These are phyloP conservation scores for Angomonas ambiguus DNA, from an alignment of 208 protist genomes.

Conservation along the genomic window DNA sequence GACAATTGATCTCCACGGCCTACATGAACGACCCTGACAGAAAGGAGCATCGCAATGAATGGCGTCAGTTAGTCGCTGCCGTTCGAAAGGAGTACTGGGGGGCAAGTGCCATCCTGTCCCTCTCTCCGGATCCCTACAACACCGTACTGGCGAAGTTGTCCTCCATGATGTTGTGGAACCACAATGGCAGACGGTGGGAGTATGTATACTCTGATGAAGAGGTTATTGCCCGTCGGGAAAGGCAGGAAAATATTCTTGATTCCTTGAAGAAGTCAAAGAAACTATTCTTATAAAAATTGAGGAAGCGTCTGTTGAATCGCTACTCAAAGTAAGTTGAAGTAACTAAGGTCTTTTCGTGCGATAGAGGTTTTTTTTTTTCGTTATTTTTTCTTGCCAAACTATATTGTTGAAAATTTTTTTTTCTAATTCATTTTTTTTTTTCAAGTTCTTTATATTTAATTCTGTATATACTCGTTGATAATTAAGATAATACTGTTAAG, in stretches of 20 bases:
- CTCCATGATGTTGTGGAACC: slow-evolving; percentile 86
- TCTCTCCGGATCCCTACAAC: slow-evolving; percentile 83
- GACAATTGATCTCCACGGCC: slow-evolving; percentile 62
- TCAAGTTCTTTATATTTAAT: background rate
- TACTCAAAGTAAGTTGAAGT: background rate
- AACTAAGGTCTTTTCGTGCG: background rate
- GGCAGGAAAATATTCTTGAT: slow-evolving; percentile 45
- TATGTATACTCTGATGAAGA: slow-evolving; percentile 64
- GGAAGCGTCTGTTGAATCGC: background rate
- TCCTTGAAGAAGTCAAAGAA: slow-evolving; percentile 49
- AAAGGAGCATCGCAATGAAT: slow-evolving; percentile 48
- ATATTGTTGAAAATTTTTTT: slow-evolving; percentile 2
- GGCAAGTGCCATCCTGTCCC: slow-evolving; percentile 65
- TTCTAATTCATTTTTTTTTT: slow-evolving; percentile 10
- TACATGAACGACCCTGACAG: slow-evolving; percentile 60
- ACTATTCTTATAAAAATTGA: slow-evolving; percentile 44
- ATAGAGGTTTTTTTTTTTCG: slow-evolving; percentile 12
- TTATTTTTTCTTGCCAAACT: slow-evolving; percentile 13
- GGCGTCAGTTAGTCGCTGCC: slow-evolving; percentile 57
- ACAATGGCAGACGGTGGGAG: slow-evolving; percentile 45
- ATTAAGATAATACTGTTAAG: slow-evolving; percentile 2
- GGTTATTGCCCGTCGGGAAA: slow-evolving; percentile 37
- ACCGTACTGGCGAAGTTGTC: slow-evolving; percentile 73
- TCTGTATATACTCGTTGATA: slow-evolving; percentile 1
- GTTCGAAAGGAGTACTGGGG: slow-evolving; percentile 79